Base-by-base conservation (phyloP, 139 green algal species). In the Marvania coccoides region DNA sequence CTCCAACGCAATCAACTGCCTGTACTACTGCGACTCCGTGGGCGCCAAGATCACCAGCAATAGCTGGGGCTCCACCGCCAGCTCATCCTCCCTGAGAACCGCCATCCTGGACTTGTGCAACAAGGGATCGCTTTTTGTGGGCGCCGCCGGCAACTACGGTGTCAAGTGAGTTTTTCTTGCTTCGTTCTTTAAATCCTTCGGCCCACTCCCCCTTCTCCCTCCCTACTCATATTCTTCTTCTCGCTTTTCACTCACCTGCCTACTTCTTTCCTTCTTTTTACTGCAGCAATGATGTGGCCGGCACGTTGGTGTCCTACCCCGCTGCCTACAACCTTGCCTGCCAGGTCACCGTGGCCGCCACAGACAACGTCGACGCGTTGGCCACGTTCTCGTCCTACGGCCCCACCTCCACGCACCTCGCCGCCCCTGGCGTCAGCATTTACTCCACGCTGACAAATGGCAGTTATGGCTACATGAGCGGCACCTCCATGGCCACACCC, bases 401-500 rank as follows among this genome's bases (percentile, higher is more conserved):
- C 29, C 12, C 58, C 15, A 47, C 6, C 23, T 56, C 6, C 19
- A 36, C 36, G 23, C 23, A 67, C 33, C 45, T 61, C 19, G 26
- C 46, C 3, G 68, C 68, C 10, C 68, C 68, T 10, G 68, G 68
- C 30, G 24, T 28, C 15, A 6, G 14, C 28, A 40, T 69, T 15
- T 0, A 47, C 15, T 69, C 58, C 45, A 74, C 67, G 4, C 26
- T 19, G 6, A 12, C 24, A 0, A 10, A 10, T n/a, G 36, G 36
- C 15, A 15, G 12, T 1, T 57, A 74, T 19, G 6, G n/a, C 9
- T 28, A 24, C n/a, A 15, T 46, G 30, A 55, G 31, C 40, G 90
- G 90, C 33, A 97, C 91, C 2, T 89, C 78, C 8, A 97, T 97
- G 91, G 84, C 91, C 0, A 90, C 86, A 0, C 85, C 85, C 4